Base-by-base conservation (phyloP, 2,329 filamentous ascomycete species). In the Dothistroma pini region DNA sequence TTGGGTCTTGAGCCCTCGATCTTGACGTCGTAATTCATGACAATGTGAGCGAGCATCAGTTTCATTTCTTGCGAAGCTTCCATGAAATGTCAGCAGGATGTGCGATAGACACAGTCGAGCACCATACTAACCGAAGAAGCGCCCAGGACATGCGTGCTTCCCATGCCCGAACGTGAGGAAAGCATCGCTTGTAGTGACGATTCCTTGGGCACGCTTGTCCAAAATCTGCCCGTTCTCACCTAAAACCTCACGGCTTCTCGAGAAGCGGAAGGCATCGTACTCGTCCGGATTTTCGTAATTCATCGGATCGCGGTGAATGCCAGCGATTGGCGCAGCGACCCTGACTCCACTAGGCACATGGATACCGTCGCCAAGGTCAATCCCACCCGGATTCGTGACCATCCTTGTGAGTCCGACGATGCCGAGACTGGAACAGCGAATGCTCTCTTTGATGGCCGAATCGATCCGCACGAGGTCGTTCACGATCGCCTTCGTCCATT, bases 61-160 rank as follows among this genome's bases (percentile, higher is more conserved):
- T 81, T 80, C 69, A 80, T 77, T 71, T 80, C 76, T 63, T 78
- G 75, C 31, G 71, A 72, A 16, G 78, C 78, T 56, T 11, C 50
- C 12, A 12, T 31, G 3, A 21, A 12, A 7, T 9, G 38, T 56
- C 54, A 56, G 54, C 54, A 31, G 53, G 62, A 80, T 8, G 79
- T 8, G 79, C 73, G 80, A 80, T 1, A 78, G 73, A 0, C 25
- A 78, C 78, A n/a, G 63, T 31, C 25, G 49, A 31, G n/a, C 11
- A 31, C 11, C 31, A 19, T 21, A 35, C 51, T 12, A 16, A 53
- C 51, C 78, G 61, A 80, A 79, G 74, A 80, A 80, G 1, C 78
- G 73, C 0, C 78, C 78, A 21, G 60, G 62, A 58, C 69, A 70
- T 7, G 64, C 64, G 57, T 70, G 67, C 12, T 64, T 53, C 1